phyloP scores from a whole-genome alignment of 176 grass and related monocot species.

The Calamus simplicifolius region DNA sequence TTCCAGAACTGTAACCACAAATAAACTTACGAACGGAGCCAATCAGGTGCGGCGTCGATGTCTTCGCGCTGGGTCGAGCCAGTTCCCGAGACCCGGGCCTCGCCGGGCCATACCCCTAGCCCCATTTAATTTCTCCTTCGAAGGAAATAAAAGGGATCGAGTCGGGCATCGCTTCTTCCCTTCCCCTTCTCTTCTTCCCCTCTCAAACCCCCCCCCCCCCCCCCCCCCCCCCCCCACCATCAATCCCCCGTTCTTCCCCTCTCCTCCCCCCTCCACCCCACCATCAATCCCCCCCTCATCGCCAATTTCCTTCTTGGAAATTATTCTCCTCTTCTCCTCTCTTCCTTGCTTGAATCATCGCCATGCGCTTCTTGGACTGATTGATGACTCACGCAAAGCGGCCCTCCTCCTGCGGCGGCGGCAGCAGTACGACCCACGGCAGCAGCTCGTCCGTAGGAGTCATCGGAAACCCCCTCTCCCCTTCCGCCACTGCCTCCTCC shows the following conservation, averaged over 20 bases:
- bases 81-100: too few species aligned
- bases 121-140: too few species aligned
- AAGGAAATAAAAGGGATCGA: too few species aligned
- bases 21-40: too few species aligned
- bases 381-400: constrained; percentile 27
- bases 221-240: background rate
- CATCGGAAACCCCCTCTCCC: background rate
- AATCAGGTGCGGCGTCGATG: too few species aligned
- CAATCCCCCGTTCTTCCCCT: background rate
- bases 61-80: too few species aligned
- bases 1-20: too few species aligned
- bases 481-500: constrained; percentile 19
- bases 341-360: background rate
- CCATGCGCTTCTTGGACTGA: constrained; percentile 1
- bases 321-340: too few species aligned
- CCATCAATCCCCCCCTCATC: background rate
- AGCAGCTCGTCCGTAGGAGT: background rate
- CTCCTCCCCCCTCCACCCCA: background rate
- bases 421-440: constrained; percentile 6
- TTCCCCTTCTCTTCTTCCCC: too few species aligned
- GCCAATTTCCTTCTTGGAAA: too few species aligned
- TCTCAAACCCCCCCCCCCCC: background rate
- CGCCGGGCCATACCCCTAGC: too few species aligned
- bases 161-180: too few species aligned
- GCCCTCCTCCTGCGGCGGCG: constrained; percentile 19